phyloP scores from a whole-genome alignment of 331 rosid species.

The Saraca asoca region DNA sequence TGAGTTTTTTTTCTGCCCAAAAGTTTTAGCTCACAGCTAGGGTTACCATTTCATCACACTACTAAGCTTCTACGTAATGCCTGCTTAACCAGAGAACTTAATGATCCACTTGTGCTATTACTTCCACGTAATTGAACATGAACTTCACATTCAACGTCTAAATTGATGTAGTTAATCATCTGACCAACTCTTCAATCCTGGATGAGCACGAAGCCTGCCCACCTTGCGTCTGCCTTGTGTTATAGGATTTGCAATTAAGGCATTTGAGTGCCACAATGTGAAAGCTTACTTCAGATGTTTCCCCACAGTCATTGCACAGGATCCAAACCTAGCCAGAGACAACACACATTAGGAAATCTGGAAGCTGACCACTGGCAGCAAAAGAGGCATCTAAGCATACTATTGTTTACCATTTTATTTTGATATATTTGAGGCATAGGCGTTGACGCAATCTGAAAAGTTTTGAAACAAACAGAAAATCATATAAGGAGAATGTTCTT shows the following conservation, averaged over 20 bases:
- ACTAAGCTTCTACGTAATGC: no score
- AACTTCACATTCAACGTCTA: background rate
- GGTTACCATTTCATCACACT: no score
- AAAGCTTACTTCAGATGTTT: constrained; percentile 55
- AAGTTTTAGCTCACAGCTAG: no score
- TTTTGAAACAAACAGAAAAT: constrained; percentile 17
- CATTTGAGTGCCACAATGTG: constrained; percentile 62
- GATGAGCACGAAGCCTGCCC: constrained; percentile 58
- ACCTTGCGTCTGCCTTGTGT: constrained; percentile 62
- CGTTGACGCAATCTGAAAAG: constrained; percentile 51
- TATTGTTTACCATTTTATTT: constrained; percentile 46
- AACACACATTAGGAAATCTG: background rate
- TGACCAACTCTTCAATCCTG: constrained; percentile 43
- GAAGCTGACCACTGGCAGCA: constrained; percentile 8
- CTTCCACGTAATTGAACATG: background rate
- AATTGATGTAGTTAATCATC: constrained; percentile 14
- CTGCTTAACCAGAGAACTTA: no score
- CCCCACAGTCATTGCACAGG: constrained; percentile 71
- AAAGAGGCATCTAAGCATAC: background rate
- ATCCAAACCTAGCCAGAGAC: constrained; percentile 51
- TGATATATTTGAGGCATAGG: constrained; percentile 54
- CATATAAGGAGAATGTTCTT: background rate
- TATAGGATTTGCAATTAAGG: constrained; percentile 65
- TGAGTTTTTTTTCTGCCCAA: no score
- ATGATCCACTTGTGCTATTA: background rate